A percentile compares a stretch with the other conserved stretches of the same genome.
phyloP scores from a whole-genome alignment of 2,329 filamentous ascomycete species.

The Fusarium staphyleae region DNA sequence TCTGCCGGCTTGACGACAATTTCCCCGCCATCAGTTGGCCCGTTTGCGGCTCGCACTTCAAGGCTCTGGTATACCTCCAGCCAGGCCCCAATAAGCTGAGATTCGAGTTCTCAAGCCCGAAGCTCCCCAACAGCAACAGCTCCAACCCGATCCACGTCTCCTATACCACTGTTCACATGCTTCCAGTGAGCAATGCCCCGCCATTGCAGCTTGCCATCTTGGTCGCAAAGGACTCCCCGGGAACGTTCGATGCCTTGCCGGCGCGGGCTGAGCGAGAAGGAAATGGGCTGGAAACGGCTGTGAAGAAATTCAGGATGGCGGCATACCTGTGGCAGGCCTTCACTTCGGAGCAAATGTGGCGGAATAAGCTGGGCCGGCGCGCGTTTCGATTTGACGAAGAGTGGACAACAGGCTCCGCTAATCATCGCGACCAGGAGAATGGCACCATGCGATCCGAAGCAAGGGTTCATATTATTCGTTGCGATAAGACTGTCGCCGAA shows the following conservation, averaged over 20 bases:
- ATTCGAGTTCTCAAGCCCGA: conserved; percentile 87
- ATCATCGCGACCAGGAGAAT: conserved; percentile 73
- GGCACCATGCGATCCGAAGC: conserved; percentile 88
- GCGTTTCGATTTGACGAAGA: conserved; percentile 94
- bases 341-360: conserved; percentile 94
- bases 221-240: conserved; percentile 85
- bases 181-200: conserved; percentile 78
- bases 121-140: conserved; percentile 72
- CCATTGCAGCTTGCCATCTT: conserved; percentile 90
- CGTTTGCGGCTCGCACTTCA: conserved; percentile 88
- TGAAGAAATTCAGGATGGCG: conserved; percentile 92
- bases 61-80: conserved; percentile 86
- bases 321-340: conserved; percentile 98
- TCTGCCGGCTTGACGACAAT: conserved; percentile 82
- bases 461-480: conserved; percentile 84
- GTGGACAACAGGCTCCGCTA: conserved; percentile 86
- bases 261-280: conserved; percentile 79
- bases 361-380: conserved; percentile 84
- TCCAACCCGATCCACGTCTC: conserved; percentile 77
- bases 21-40: conserved; percentile 89
- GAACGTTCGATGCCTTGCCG: conserved; percentile 82
- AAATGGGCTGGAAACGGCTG: conserved; percentile 79
- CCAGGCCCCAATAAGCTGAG: conserved; percentile 89
- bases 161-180: conserved; percentile 84
- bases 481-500: conserved; percentile 84